Conservation (phyloP, 441 rosid species). For the Erodium chrysanthum region DNA sequence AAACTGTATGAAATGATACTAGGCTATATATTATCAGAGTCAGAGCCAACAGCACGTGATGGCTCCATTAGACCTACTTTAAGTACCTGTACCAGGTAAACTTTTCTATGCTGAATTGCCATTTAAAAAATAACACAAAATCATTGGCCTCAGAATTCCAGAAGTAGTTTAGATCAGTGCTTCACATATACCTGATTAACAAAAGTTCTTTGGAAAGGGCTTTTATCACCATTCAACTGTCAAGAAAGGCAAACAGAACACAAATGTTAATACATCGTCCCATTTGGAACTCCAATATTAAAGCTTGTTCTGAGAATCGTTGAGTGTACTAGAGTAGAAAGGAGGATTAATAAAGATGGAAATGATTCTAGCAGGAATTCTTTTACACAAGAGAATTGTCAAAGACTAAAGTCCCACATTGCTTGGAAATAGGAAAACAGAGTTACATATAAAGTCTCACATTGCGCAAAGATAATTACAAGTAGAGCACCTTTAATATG, state of each 20-base stretch:
- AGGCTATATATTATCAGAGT: not conserved
- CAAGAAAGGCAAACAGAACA: not conserved
- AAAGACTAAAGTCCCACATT: not conserved
- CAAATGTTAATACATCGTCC: not conserved
- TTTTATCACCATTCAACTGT: slow-evolving; percentile 22
- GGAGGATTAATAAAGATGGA: not conserved
- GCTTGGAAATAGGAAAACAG: not conserved
- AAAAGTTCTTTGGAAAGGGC: slow-evolving; percentile 23
- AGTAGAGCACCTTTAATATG: not conserved
- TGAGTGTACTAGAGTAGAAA: not conserved
- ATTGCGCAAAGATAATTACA: not conserved
- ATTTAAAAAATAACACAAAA: not conserved
- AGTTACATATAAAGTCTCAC: not conserved
- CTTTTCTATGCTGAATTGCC: not conserved
- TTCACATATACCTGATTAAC: slow-evolving; percentile 20
- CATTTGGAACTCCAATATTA: not conserved
- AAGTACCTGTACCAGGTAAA: too few relatives aligned
- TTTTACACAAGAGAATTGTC: not conserved
- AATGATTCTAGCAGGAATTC: not conserved
- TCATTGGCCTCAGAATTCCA: not conserved
- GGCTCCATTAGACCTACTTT: not conserved
- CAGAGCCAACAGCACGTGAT: not conserved
- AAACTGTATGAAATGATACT: not conserved
- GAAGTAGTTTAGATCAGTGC: not conserved
- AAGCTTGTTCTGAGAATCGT: not conserved